Conservation (phyloP, 2,329 filamentous ascomycete genomes). For the Kalmusia sp. region DNA sequence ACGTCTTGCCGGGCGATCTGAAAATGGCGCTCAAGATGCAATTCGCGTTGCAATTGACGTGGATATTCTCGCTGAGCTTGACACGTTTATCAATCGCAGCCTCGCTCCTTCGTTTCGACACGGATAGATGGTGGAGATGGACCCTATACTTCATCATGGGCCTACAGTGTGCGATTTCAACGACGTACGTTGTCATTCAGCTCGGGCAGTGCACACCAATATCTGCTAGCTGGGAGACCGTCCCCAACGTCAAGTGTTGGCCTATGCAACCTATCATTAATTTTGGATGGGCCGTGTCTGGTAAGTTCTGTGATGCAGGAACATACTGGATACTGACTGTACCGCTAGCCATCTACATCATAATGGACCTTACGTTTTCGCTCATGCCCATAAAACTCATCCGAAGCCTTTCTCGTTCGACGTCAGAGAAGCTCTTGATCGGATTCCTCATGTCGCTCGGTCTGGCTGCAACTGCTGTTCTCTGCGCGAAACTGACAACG, state of each 20-base stretch:
- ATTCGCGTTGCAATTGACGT: constrained; percentile 34
- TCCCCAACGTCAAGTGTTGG: constrained; percentile 32
- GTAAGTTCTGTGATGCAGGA: constrained; percentile 14
- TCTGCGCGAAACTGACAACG: constrained; percentile 32
- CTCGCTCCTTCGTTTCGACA: constrained; percentile 31
- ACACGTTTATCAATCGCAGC: constrained; percentile 34
- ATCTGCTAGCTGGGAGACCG: constrained; percentile 28
- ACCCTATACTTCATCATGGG: constrained; percentile 31
- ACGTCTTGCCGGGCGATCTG: constrained; percentile 19
- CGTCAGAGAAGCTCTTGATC: constrained; percentile 32
- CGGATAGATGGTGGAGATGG: constrained; percentile 23
- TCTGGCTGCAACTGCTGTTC: constrained; percentile 30
- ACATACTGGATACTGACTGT: neutral
- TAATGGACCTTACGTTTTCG: constrained; percentile 34
- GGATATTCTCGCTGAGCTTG: constrained; percentile 30
- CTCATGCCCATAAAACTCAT: constrained; percentile 34
- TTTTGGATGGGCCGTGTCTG: constrained; percentile 31
- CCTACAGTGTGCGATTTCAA: constrained; percentile 28
- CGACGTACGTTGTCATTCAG: constrained; percentile 32
- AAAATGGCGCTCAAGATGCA: constrained; percentile 23
- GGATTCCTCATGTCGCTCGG: constrained; percentile 30
- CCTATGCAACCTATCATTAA: constrained; percentile 23
- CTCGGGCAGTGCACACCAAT: constrained; percentile 35
- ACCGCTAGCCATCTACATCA: constrained; percentile 29
- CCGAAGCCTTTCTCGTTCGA: constrained; percentile 26